Percentiles rank a stretch among this genome's conserved stretches.
phyloP scores from a whole-genome alignment of 768 basidiomycete genomes.

The Rubroboletus satanas region DNA sequence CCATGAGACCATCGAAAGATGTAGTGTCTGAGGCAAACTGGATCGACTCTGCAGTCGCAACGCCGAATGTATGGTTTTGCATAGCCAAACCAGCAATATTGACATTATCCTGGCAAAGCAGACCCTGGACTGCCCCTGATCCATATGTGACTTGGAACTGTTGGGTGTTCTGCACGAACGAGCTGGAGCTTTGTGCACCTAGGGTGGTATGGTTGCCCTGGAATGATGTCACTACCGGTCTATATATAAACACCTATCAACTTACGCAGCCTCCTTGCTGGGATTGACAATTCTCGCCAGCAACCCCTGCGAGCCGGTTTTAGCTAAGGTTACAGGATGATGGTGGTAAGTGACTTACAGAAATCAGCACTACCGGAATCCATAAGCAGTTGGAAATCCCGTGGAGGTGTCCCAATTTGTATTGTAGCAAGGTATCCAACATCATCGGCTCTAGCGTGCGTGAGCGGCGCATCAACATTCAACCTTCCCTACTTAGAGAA shows the following conservation, averaged over 20 bases:
- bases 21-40: constrained; percentile 52
- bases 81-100: constrained; percentile 60
- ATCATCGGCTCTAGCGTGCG: constrained; percentile 41
- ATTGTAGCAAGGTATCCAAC: constrained; percentile 56
- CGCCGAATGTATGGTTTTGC: constrained; percentile 62
- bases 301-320: constrained; percentile 38
- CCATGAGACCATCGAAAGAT: constrained; percentile 74
- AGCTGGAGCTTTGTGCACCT: constrained; percentile 54
- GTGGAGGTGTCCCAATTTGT: constrained; percentile 64
- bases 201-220: constrained; percentile 67
- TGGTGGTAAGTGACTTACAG: constrained; percentile 31
- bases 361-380: constrained; percentile 69
- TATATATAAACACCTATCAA: background rate
- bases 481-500: background rate
- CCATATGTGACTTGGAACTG: constrained; percentile 66
- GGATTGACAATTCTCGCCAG: constrained; percentile 49
- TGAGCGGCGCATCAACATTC: background rate
- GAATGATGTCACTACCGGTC: constrained; percentile 19
- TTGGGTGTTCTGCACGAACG: constrained; percentile 51
- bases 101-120: constrained; percentile 60
- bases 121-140: constrained; percentile 63
- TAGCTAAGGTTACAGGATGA: background rate
- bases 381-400: constrained; percentile 55
- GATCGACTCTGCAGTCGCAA: constrained; percentile 51
- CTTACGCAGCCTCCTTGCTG: constrained; percentile 41